Evolutionary conservation across 2,329 filamentous ascomycete genomes (phyloP).

Genomic region (Exophiala phaeomuriformis): DNA sequence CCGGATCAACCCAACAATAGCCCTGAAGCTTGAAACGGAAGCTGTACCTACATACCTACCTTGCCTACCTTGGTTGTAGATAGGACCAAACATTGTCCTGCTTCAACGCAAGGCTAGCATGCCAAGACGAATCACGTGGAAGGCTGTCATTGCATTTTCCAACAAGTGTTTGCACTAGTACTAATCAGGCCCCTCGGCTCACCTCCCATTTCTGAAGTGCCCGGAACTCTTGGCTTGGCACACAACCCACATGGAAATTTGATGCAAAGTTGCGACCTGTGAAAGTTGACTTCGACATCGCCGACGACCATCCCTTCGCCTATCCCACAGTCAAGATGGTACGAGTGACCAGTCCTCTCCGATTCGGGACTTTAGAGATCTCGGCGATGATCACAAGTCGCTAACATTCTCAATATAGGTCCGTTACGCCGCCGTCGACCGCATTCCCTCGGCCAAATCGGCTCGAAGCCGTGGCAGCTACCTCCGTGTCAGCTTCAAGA

Average conservation of each 20-base stretch:
- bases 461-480: slow-evolving; percentile 97
- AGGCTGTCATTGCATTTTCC: no score
- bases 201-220: neutral
- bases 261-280: neutral
- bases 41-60: no score
- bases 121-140: no score
- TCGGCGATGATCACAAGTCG: neutral
- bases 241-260: neutral
- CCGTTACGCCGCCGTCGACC: slow-evolving; percentile 81
- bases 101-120: no score
- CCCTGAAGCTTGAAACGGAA: no score
- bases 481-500: slow-evolving; percentile 99
- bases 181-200: neutral
- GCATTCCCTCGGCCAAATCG: slow-evolving; percentile 83
- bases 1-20: no score
- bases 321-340: slow-evolving; percentile 23
- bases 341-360: slow-evolving; percentile 1
- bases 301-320: slow-evolving; percentile 18
- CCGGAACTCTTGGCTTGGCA: neutral
- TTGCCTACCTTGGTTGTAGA: no score
- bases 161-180: no score
- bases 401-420: slow-evolving; percentile 49
- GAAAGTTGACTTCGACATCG: slow-evolving; percentile 16
- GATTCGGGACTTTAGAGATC: neutral
- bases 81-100: no score